Evolutionary conservation across 495 filamentous ascomycete genomes (phyloP), one percentile per base, ranked within the genome.

Genomic region (Neurospora sp.): DNA sequence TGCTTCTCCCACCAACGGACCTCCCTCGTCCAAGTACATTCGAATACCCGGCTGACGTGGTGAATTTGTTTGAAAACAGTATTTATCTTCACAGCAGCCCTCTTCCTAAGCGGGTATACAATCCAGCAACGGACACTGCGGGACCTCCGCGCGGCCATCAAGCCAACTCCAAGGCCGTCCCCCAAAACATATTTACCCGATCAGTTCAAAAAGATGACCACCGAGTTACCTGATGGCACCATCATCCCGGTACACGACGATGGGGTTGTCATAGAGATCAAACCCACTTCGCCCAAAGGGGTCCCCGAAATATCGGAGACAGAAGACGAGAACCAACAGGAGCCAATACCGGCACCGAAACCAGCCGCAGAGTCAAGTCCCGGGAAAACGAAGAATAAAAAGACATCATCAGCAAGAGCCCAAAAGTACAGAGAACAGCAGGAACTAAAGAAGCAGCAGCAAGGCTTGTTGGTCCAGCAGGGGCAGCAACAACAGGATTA

Each of bases 41-140:
- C 40, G 4, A 35, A 35, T 35, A 69, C 11, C 72, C 77, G 20
- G 41, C 27, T 41, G 11, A 42, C 31, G 42, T 40, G 35, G 4
- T n/a, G 6, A 8, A 16, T 44, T 18, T 44, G 18, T 46, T n/a
- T 1, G 20, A 38, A 31, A 4, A 23, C 7, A 89, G 84, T 87
- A 69, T 75, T 87, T 75, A 72, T 87, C 74, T 86, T 83, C 81
- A 86, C 86, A 69, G 72, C 81, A 23, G 87, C 86, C 72, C 84
- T 87, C 71, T 88, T 84, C 82, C 84, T 83, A 60, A 84, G 80
- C 79, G 87, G 81, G 75, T 90, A 85, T 82, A 85, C 77, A 74
- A 87, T 83, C 79, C 90, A 86, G 74, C 88, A 88, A 73, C 83
- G 86, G 66, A 88, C 87, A 0, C 78, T 88, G 3, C 80, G 83